These are phyloP conservation scores for Suillus lakei DNA, from an alignment of 768 basidiomycete genomes.

Conservation along the genomic window DNA sequence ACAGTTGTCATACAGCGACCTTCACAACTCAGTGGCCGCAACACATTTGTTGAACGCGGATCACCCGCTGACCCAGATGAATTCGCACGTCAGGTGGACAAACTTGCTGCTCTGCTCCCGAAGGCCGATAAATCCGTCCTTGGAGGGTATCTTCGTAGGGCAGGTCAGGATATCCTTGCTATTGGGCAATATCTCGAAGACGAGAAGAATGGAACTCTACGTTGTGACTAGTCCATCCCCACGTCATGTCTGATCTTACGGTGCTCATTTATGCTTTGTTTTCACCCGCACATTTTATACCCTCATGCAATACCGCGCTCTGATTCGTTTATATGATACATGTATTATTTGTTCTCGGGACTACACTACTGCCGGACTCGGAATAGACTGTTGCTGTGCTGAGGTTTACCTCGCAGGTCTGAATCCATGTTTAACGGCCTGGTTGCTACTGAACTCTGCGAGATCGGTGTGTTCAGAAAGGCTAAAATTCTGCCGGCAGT, in stretches of 20 bases:
- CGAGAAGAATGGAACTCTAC: constrained; percentile 73
- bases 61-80: constrained; percentile 38
- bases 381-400: constrained; percentile 3
- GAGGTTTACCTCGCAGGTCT: constrained; percentile 43
- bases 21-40: constrained; percentile 33
- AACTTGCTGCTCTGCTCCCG: constrained; percentile 71
- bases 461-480: background rate
- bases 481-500: background rate
- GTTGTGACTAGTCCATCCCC: constrained; percentile 34
- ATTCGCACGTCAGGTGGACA: constrained; percentile 72
- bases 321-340: constrained; percentile 19
- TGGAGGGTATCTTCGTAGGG: constrained; percentile 70
- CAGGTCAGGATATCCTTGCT: constrained; percentile 84
- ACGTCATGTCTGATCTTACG: constrained; percentile 3
- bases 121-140: constrained; percentile 71
- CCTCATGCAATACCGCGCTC: constrained; percentile 15
- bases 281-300: constrained; percentile 19
- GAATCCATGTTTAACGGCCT: constrained; percentile 49
- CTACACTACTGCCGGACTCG: constrained; percentile 21
- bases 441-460: constrained; percentile 46
- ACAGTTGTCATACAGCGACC: constrained; percentile 29
- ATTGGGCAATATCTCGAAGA: constrained; percentile 88
- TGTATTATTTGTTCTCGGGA: constrained; percentile 28
- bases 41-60: constrained; percentile 14
- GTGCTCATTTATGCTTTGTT: constrained; percentile 12